Conservation (phyloP, 352 stramenopile genomes). For the Pythium oligandrum region DNA sequence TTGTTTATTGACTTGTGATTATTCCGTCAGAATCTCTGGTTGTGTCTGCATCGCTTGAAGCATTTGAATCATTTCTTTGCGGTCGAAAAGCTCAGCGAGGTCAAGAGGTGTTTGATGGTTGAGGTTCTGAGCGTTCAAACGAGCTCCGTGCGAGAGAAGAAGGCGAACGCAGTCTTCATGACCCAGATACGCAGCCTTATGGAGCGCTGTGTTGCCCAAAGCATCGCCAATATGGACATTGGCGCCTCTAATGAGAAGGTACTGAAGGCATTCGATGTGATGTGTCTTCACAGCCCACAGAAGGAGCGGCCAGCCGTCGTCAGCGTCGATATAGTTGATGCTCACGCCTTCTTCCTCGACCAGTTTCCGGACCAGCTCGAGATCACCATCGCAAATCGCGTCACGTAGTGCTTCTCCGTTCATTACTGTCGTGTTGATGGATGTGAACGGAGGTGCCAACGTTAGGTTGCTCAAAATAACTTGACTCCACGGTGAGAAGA, state of each 20-base stretch:
- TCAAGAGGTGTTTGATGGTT: constrained; percentile 31
- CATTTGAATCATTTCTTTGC: constrained; percentile 25
- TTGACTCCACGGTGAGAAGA: no score
- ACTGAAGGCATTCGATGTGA: constrained; percentile 21
- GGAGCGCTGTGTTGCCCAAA: constrained; percentile 35
- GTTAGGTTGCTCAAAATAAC: no score
- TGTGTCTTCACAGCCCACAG: constrained; percentile 39
- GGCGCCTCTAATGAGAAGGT: constrained; percentile 24
- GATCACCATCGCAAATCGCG: constrained; percentile 32
- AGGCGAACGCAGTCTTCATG: constrained; percentile 25
- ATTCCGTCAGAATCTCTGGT: constrained; percentile 2
- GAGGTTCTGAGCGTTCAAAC: constrained; percentile 15
- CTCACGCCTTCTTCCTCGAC: constrained; percentile 22
- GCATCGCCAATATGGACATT: constrained; percentile 32
- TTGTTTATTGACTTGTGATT: background rate
- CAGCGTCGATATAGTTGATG: constrained; percentile 35
- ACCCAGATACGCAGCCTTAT: constrained; percentile 43
- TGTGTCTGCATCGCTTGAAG: constrained; percentile 7
- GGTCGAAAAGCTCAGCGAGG: constrained; percentile 37
- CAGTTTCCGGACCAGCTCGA: constrained; percentile 12
- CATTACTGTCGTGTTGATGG: constrained; percentile 9
- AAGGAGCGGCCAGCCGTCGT: constrained; percentile 35
- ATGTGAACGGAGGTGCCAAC: no score
- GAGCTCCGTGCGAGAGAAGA: constrained; percentile 26
- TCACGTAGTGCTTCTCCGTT: constrained; percentile 34